Percentiles rank a stretch among this genome's conserved stretches.
These are phyloP conservation scores for Amaranthus palmeri DNA, from an alignment of 148 eudicot species.

Conservation along the genomic window DNA sequence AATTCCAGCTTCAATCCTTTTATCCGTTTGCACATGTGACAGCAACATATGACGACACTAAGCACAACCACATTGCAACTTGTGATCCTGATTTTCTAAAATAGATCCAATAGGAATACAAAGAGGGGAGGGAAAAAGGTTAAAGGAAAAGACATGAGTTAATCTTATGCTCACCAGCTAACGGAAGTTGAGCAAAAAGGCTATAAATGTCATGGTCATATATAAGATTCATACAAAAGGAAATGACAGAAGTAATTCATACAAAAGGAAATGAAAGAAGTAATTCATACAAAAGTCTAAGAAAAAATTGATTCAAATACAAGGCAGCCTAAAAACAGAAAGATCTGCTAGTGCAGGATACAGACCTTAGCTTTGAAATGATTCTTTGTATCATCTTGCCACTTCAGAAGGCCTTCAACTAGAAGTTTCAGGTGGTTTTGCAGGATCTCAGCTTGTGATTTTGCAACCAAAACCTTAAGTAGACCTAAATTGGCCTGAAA, in stretches of 20 bases:
- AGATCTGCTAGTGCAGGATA: neutral
- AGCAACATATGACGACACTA: neutral
- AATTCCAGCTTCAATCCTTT: neutral
- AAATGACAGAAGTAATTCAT: neutral
- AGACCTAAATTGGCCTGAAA: slow-evolving; percentile 90
- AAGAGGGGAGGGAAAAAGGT: neutral
- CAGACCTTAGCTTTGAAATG: slow-evolving; percentile 93
- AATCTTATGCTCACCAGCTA: neutral
- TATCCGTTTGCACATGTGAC: neutral
- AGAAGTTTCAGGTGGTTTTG: slow-evolving; percentile 55
- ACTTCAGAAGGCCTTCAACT: slow-evolving; percentile 70
- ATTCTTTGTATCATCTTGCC: slow-evolving; percentile 77
- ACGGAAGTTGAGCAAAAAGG: neutral
- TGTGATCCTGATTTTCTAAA: neutral
- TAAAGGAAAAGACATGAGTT: neutral
- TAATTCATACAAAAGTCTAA: neutral
- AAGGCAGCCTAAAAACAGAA: too few relatives aligned
- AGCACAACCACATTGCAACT: neutral
- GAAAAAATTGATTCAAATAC: neutral
- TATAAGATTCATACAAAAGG: too few relatives aligned
- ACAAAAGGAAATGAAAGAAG: slow-evolving; percentile 1
- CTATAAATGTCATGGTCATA: neutral
- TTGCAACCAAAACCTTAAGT: slow-evolving; percentile 88
- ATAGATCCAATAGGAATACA: neutral
- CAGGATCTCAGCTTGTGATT: slow-evolving; percentile 71